phyloP scores from a whole-genome alignment of 2,329 filamentous ascomycete species.

The Cordyceps pruinosa region DNA sequence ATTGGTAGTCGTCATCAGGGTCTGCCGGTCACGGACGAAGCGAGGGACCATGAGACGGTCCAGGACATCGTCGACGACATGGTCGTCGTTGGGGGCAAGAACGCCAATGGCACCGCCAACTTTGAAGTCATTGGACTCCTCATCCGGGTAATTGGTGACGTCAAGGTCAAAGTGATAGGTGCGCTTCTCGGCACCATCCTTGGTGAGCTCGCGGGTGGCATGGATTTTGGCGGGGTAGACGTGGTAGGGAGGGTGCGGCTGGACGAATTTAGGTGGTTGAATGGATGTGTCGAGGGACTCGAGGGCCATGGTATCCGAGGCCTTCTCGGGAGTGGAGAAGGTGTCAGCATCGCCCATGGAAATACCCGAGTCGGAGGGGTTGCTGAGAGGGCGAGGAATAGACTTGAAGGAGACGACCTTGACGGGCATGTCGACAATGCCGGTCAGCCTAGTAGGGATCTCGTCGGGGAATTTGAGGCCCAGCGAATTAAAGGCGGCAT shows the following conservation, averaged over 20 bases:
- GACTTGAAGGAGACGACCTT: constrained; percentile 67
- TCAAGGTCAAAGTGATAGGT: constrained; percentile 98
- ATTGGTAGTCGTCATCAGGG: constrained; percentile 68
- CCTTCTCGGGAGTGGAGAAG: constrained; percentile 18
- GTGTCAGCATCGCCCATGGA: constrained; percentile 33
- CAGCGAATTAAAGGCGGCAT: constrained; percentile 75
- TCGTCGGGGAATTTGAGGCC: constrained; percentile 63
- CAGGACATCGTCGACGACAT: constrained; percentile 75
- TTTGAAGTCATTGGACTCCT: constrained; percentile 83
- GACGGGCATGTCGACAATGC: constrained; percentile 63
- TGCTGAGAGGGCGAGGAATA: constrained; percentile 32
- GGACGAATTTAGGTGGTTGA: constrained; percentile 82
- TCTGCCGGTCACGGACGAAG: constrained; percentile 75
- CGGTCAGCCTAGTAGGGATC: constrained; percentile 67
- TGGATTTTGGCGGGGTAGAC: constrained; percentile 87
- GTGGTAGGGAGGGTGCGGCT: constrained; percentile 88
- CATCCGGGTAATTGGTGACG: constrained; percentile 85
- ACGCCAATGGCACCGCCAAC: constrained; percentile 94
- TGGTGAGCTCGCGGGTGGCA: constrained; percentile 79
- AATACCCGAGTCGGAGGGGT: constrained; percentile 38
- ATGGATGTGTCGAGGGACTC: constrained; percentile 47
- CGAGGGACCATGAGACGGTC: constrained; percentile 74
- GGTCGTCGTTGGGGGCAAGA: constrained; percentile 75
- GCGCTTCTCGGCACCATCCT: constrained; percentile 83
- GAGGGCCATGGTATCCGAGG: constrained; percentile 22